Evolutionary conservation across 495 filamentous ascomycete genomes (phyloP).

Genomic region (Hypoxylon lienhwacheense): DNA sequence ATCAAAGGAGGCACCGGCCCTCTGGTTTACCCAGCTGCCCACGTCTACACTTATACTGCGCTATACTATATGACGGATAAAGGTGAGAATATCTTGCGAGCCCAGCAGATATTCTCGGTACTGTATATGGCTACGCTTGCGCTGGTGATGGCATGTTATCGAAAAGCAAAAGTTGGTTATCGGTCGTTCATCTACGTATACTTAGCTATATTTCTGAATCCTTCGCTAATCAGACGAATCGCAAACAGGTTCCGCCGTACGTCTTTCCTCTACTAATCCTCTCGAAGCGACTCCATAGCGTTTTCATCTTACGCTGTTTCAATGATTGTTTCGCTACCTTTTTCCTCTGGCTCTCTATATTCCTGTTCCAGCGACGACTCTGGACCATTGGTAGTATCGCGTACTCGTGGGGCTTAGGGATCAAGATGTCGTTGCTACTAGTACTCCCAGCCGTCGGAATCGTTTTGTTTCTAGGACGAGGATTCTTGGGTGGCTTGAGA

Average conservation of each 20-base stretch:
- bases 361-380: conserved; percentile 66
- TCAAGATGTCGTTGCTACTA: conserved; percentile 92
- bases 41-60: conserved; percentile 85
- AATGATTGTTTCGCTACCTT: conserved; percentile 89
- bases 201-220: no score
- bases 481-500: conserved; percentile 61
- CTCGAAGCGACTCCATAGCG: conserved; percentile 90
- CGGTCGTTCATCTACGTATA: neutral
- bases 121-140: conserved; percentile 76
- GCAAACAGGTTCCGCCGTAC: conserved; percentile 74
- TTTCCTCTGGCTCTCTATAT: conserved; percentile 79
- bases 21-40: conserved; percentile 89
- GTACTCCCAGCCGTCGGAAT: conserved; percentile 76
- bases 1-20: conserved; percentile 91
- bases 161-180: conserved; percentile 62
- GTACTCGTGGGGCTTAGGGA: conserved; percentile 77
- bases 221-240: conserved; percentile 5
- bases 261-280: conserved; percentile 83
- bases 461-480: conserved; percentile 69
- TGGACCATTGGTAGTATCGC: conserved; percentile 71
- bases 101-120: conserved; percentile 76
- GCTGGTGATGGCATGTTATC: conserved; percentile 81
- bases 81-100: conserved; percentile 74
- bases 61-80: conserved; percentile 77
- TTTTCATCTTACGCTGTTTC: conserved; percentile 90